Conservation (phyloP, 78 protist genomes). For the Dictyostelium brefeldianum region DNA sequence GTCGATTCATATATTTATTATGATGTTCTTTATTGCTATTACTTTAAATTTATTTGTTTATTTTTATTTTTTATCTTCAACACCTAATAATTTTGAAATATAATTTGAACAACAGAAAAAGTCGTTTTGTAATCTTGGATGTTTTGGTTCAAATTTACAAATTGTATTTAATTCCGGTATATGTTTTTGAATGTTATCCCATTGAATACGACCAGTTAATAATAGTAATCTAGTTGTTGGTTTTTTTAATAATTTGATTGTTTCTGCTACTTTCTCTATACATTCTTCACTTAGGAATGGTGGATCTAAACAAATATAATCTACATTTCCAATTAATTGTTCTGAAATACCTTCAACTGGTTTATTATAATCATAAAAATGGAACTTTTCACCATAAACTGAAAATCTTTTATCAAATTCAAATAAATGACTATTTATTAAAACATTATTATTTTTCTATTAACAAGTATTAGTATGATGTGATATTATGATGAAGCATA, state of each 20-base stretch:
- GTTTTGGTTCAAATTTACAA: constrained; percentile 74
- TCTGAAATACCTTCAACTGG: constrained; percentile 36
- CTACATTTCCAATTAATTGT: constrained; percentile 12
- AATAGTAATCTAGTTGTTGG: constrained; percentile 37
- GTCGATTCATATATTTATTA: not conserved
- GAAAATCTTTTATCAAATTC: constrained; percentile 69
- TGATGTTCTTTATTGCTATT: not conserved
- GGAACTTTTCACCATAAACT: constrained; percentile 50
- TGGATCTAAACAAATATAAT: constrained; percentile 78
- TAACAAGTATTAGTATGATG: not conserved
- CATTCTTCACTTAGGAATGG: constrained; percentile 70
- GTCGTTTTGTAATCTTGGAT: constrained; percentile 73
- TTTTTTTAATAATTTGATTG: constrained; percentile 31
- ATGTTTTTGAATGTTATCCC: constrained; percentile 51
- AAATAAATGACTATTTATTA: constrained; percentile 47
- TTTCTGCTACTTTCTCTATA: constrained; percentile 52
- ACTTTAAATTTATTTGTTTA: not conserved
- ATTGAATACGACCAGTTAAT: constrained; percentile 72
- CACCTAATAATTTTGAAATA: constrained; percentile 27
- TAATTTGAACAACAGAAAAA: constrained; percentile 64
- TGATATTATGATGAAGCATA: not conserved
- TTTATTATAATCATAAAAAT: constrained; percentile 47
- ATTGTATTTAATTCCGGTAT: constrained; percentile 35
- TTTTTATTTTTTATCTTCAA: not conserved
- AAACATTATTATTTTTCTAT: constrained; percentile 20